A percentile compares a stretch with the other conserved stretches of the same genome.
Evolutionary conservation across 129 eudicot species (phyloP).

Genomic region (Centella asiatica): DNA sequence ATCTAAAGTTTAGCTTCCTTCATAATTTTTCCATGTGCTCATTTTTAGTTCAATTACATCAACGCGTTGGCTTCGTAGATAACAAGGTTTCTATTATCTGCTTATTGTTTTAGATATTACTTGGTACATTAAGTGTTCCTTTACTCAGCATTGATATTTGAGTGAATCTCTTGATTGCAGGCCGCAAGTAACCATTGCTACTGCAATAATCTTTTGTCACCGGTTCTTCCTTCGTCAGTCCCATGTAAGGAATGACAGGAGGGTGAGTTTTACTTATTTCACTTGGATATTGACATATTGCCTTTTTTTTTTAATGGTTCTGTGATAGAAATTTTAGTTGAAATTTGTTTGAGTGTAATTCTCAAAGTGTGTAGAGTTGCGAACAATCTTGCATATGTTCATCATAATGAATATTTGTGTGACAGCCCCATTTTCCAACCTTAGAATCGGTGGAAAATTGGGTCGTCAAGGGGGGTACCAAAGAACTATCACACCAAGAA

Average conservation of each 20-base stretch:
- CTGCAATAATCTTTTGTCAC: constrained; percentile 45
- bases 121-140: background rate
- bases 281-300: background rate
- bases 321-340: background rate
- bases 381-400: no score
- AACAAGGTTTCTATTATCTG: background rate
- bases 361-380: no score
- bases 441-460: no score
- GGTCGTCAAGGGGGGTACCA: no score
- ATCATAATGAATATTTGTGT: no score
- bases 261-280: constrained; percentile 31
- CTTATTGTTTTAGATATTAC: background rate
- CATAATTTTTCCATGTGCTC: background rate
- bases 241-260: constrained; percentile 43
- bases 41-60: background rate
- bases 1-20: background rate
- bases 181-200: constrained; percentile 51
- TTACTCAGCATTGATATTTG: background rate
- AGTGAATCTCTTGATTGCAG: constrained; percentile 26
- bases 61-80: background rate
- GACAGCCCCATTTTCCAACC: no score
- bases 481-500: no score
- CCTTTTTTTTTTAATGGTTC: no score
- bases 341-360: background rate
- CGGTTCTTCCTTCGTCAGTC: constrained; percentile 49